Conservation (phyloP, 352 stramenopile species). For the Vaucheria bursata region DNA sequence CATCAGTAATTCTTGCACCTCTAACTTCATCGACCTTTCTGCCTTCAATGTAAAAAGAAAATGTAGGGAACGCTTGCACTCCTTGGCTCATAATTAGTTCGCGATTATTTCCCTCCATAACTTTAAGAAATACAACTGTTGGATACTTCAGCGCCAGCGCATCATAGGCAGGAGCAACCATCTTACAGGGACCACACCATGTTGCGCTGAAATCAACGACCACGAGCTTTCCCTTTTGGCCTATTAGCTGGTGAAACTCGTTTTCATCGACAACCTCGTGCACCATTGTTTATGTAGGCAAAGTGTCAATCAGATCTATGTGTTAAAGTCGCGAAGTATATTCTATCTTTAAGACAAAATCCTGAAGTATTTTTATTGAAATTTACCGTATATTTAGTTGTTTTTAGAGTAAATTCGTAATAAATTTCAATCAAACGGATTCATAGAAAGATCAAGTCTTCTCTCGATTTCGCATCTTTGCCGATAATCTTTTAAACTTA, state of each 20-base stretch:
- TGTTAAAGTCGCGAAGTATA: too few relatives aligned
- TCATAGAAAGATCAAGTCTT: too few relatives aligned
- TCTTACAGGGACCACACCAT: slow-evolving; percentile 62
- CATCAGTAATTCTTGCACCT: slow-evolving; percentile 65
- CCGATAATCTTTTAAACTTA: too few relatives aligned
- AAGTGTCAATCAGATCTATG: too few relatives aligned
- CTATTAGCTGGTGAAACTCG: slow-evolving; percentile 24
- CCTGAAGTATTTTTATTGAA: too few relatives aligned
- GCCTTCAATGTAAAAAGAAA: slow-evolving; percentile 77
- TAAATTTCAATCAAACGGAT: too few relatives aligned
- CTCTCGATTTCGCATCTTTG: too few relatives aligned
- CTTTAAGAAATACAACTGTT: slow-evolving; percentile 74
- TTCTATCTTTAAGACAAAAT: too few relatives aligned
- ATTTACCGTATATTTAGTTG: too few relatives aligned
- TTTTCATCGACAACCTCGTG: slow-evolving; percentile 23
- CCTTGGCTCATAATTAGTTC: slow-evolving; percentile 65
- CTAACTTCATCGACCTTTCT: slow-evolving; percentile 73
- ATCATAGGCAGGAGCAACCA: slow-evolving; percentile 66
- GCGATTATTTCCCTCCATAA: slow-evolving; percentile 65
- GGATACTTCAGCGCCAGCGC: slow-evolving; percentile 64
- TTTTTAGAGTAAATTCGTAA: too few relatives aligned
- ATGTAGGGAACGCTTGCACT: slow-evolving; percentile 73
- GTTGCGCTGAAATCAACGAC: slow-evolving; percentile 15
- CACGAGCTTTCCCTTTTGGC: slow-evolving; percentile 36
- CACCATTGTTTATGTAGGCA: slow-evolving; percentile 38